Conservation (phyloP, 306 rosid species). For the Quercus cerris region DNA sequence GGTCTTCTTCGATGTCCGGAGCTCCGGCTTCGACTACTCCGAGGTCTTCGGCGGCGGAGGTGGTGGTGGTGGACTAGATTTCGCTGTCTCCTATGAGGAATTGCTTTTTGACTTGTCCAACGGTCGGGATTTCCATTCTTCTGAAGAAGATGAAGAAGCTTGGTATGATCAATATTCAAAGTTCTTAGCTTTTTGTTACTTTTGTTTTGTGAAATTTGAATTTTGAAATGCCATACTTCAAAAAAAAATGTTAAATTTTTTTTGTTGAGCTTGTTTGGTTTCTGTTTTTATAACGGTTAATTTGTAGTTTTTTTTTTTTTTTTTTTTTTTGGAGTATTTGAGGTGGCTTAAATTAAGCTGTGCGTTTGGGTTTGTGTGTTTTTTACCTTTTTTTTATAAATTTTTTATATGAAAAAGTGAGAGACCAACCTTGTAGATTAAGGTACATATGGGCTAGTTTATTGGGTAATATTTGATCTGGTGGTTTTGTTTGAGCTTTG, state of each 20-base stretch:
- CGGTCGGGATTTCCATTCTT: constrained; percentile 33
- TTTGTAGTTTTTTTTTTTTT: constrained; percentile 3
- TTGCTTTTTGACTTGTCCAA: constrained; percentile 38
- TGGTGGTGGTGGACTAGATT: constrained; percentile 47
- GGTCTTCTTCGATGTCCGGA: constrained; percentile 59
- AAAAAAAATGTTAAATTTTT: not conserved
- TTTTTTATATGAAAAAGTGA: not conserved
- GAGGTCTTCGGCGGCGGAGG: constrained; percentile 71
- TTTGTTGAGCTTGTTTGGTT: constrained; percentile 1
- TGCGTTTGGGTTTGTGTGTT: constrained; percentile 23
- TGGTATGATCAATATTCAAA: constrained; percentile 45
- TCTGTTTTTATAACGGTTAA: not conserved
- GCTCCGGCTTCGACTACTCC: constrained; percentile 58
- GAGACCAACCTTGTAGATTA: constrained; percentile 11
- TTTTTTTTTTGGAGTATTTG: constrained; percentile 10
- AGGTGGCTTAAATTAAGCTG: not conserved
- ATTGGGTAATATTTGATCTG: not conserved
- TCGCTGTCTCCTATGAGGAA: constrained; percentile 60
- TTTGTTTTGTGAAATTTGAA: constrained; percentile 14
- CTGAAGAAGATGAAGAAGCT: constrained; percentile 45
- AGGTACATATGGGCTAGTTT: too few species aligned
- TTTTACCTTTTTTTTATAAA: not conserved
- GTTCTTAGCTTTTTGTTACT: constrained; percentile 2
- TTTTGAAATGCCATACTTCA: constrained; percentile 24
- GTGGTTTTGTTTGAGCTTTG: constrained; percentile 6